A percentile compares a stretch with the other conserved stretches of the same genome.
Evolutionary conservation across 1,284 basidiomycete genomes (phyloP).

Genomic region (Tremellales sp.): DNA sequence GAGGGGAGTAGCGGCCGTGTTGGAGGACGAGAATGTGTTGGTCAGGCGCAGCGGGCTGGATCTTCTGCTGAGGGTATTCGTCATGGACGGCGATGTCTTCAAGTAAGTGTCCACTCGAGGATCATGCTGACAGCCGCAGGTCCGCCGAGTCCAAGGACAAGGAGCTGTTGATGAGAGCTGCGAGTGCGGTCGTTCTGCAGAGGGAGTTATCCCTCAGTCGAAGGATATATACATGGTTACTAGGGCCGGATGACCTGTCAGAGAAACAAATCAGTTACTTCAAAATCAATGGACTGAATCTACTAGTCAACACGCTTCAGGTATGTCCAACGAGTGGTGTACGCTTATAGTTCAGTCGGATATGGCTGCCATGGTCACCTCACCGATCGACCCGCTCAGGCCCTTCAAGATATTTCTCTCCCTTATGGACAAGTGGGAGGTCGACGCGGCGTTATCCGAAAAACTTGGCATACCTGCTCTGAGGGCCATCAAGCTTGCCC

Average conservation of each 20-base stretch:
- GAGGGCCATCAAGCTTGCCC: slow-evolving; percentile 16
- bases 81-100: slow-evolving; percentile 66
- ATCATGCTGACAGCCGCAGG: slow-evolving; percentile 13
- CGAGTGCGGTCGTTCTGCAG: slow-evolving; percentile 77
- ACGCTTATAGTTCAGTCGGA: slow-evolving; percentile 12
- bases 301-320: slow-evolving; percentile 66
- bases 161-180: slow-evolving; percentile 70
- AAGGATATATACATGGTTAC: slow-evolving; percentile 86
- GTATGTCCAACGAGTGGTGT: slow-evolving; percentile 51
- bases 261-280: slow-evolving; percentile 70
- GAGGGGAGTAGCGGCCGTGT: slow-evolving; percentile 77
- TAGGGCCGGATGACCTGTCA: slow-evolving; percentile 73
- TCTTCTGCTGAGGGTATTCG: slow-evolving; percentile 68
- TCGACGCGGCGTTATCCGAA: slow-evolving; percentile 77
- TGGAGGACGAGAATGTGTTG: slow-evolving; percentile 85
- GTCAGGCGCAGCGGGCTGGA: slow-evolving; percentile 80
- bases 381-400: slow-evolving; percentile 56
- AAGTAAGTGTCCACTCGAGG: slow-evolving; percentile 46
- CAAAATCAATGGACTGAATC: slow-evolving; percentile 61
- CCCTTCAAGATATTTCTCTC: slow-evolving; percentile 96
- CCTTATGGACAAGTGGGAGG: slow-evolving; percentile 93
- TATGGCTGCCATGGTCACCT: slow-evolving; percentile 7
- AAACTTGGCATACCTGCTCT: slow-evolving; percentile 68
- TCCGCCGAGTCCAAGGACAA: slow-evolving; percentile 60
- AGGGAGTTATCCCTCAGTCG: slow-evolving; percentile 90